Evolutionary conservation across 2,329 filamentous ascomycete species (phyloP).

Genomic region (Whalleya microplaca): DNA sequence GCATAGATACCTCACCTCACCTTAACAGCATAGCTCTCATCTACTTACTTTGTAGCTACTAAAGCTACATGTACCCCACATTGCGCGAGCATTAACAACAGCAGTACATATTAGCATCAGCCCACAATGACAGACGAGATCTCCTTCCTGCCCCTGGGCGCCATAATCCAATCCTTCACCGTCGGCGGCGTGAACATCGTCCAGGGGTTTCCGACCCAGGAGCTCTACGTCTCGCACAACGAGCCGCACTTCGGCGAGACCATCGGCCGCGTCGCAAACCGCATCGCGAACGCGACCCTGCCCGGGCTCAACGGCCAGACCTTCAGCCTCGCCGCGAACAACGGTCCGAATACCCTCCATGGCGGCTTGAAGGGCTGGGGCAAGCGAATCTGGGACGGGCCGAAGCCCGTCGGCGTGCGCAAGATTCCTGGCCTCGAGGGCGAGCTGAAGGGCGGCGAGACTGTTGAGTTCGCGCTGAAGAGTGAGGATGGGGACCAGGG

Average conservation of each 20-base stretch:
- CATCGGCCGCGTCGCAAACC: conserved; percentile 84
- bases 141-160: conserved; percentile 74
- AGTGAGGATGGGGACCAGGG: conserved; percentile 86
- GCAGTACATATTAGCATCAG: conserved; percentile 17
- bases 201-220: conserved; percentile 76
- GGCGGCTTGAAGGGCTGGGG: conserved; percentile 79
- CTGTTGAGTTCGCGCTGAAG: conserved; percentile 65
- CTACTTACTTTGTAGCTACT: not conserved
- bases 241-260: conserved; percentile 87
- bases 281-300: conserved; percentile 74
- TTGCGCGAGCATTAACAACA: conserved; percentile 4
- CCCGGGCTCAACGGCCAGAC: conserved; percentile 69
- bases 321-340: conserved; percentile 75
- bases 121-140: conserved; percentile 45
- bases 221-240: conserved; percentile 77
- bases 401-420: conserved; percentile 59
- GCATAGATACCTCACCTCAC: not conserved
- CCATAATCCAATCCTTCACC: conserved; percentile 79
- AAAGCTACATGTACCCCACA: not conserved
- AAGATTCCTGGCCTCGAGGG: conserved; percentile 54
- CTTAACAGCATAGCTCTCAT: not conserved
- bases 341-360: conserved; percentile 76
- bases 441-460: conserved; percentile 62
- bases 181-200: conserved; percentile 85
- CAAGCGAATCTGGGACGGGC: conserved; percentile 76